Conservation (phyloP, 1,139 yeast species). For the Casaregolazyma lundiana region DNA sequence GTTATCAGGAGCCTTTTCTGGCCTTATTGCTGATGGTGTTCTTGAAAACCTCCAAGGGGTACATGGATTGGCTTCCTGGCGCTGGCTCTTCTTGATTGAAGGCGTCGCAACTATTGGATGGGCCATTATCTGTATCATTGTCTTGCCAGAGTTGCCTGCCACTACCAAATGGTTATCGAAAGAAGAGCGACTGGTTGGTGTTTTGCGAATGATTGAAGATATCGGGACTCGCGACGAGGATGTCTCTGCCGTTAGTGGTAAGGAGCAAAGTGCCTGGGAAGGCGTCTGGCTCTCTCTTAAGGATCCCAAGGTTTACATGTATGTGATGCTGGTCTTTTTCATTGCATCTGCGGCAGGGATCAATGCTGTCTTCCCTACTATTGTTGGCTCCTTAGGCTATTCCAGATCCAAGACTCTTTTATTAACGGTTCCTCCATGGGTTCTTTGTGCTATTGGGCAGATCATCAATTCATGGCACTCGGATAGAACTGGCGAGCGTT, state of each 20-base stretch:
- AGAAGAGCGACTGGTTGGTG: slow-evolving; percentile 23
- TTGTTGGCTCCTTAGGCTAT: slow-evolving; percentile 52
- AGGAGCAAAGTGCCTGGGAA: slow-evolving; percentile 12
- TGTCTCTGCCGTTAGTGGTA: slow-evolving; percentile 14
- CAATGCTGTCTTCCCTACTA: slow-evolving; percentile 59
- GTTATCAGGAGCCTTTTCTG: slow-evolving; percentile 26
- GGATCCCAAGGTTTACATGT: slow-evolving; percentile 36
- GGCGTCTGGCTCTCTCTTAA: slow-evolving; percentile 19
- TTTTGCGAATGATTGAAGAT: slow-evolving; percentile 21
- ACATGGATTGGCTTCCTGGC: slow-evolving; percentile 40
- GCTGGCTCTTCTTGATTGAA: slow-evolving; percentile 44
- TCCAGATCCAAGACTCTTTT: slow-evolving; percentile 46
- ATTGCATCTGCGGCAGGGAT: slow-evolving; percentile 47
- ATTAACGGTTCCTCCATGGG: slow-evolving; percentile 59
- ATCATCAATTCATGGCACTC: slow-evolving; percentile 55
- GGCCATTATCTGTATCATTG: slow-evolving; percentile 26
- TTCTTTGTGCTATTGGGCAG: slow-evolving; percentile 50
- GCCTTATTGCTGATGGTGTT: slow-evolving; percentile 44
- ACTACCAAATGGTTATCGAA: slow-evolving; percentile 34
- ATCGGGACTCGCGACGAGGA: slow-evolving; percentile 23
- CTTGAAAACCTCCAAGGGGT: slow-evolving; percentile 27
- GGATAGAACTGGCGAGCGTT: slow-evolving; percentile 52
- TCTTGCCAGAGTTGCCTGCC: slow-evolving; percentile 44
- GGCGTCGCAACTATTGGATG: slow-evolving; percentile 35
- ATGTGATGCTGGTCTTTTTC: slow-evolving; percentile 17